Evolutionary conservation across 192 early-diverging fungal species (phyloP), one percentile per base, ranked within the genome.

Genomic region (Lobosporangium transversale): DNA sequence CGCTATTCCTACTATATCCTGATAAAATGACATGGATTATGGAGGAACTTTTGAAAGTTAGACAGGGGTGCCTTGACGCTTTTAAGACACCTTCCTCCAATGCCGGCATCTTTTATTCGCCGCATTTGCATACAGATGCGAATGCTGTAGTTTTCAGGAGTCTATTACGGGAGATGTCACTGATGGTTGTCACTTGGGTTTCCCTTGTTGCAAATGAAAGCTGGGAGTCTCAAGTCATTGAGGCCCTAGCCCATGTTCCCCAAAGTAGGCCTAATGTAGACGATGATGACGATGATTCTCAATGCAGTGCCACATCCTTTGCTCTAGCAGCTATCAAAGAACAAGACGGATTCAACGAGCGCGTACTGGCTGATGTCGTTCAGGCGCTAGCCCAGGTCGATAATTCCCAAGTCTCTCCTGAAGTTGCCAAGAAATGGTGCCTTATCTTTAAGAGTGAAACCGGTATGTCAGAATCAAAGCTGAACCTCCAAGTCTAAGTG

Each of bases 1-100:
- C 61, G 4, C 36, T 82, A 14, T 79, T 86, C 31, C 26, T 69
- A 43, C 32, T 14, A 10, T 76, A 54, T 40, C 73, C 73, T 26
- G 64, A 55, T 45, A 78, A 30, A 40, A 70, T 62, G 51, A 79
- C 15, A 18, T 81, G 79, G 82, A 53, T 81, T 9, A 61, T 80
- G 54, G 33, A 20, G 8, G 66, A 59, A 20, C 50, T 81, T 5
- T 64, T 79, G 56, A 64, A 78, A 50, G 57, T 70, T 27, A 49
- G 62, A 14, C 61, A 79, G 40, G 75, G 66, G 15, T 84, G 80
- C 54, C 50, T 68, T 17, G 66, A 73, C 29, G 62, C 69, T 7
- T 53, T 81, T 42, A 62, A 66, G 23, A 49, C 78, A 23, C 71
- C 73, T 27, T 76, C 71, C 9, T 57, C 73, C 3, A 58, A 76